A percentile compares a stretch with the other conserved stretches of the same genome.
phyloP scores from a whole-genome alignment of 306 rosid species.

The Citrullus amarus region DNA sequence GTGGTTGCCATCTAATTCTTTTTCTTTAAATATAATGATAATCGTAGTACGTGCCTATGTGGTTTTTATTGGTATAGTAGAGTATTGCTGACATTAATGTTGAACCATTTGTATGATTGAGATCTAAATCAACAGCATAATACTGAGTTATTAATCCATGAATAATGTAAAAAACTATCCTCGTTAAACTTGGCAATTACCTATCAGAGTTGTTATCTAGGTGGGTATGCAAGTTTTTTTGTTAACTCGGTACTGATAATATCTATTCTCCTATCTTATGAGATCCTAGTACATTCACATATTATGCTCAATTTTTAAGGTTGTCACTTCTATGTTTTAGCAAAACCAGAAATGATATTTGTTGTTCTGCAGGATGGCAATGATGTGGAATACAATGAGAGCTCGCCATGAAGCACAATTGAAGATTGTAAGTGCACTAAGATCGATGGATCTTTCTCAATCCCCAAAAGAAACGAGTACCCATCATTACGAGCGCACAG shows the following conservation, averaged over 20 bases:
- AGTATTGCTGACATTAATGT: neutral
- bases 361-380: constrained; percentile 54
- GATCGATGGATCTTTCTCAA: constrained; percentile 44
- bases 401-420: constrained; percentile 47
- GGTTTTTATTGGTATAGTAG: neutral
- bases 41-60: neutral
- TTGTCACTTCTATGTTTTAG: neutral
- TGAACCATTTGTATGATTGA: neutral
- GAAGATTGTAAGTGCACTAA: constrained; percentile 24
- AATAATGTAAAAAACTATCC: neutral
- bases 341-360: neutral
- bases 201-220: neutral
- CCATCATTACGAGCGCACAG: constrained; percentile 66
- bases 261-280: neutral
- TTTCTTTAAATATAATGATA: neutral
- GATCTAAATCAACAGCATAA: neutral
- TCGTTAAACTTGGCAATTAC: neutral
- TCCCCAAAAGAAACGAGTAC: constrained; percentile 68
- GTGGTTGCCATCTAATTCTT: neutral
- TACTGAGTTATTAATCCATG: neutral
- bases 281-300: neutral
- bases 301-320: neutral
- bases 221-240: neutral
- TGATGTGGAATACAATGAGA: constrained; percentile 70
- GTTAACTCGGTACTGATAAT: neutral